These are phyloP conservation scores for Bromus sterilis DNA, from an alignment of 176 grass and related monocot genomes.

Conservation along the genomic window DNA sequence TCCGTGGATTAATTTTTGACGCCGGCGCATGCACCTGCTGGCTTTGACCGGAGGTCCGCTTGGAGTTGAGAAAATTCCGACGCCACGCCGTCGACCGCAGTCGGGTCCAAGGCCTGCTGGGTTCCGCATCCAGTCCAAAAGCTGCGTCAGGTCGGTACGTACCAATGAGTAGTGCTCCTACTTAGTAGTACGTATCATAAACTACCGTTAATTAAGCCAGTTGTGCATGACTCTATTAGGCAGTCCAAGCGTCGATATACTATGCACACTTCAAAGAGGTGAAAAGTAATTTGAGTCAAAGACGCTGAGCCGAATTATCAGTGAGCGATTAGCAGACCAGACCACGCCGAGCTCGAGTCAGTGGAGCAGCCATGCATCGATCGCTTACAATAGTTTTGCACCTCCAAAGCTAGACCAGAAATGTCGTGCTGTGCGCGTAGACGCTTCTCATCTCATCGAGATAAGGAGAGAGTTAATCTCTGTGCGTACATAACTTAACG, in stretches of 20 bases:
- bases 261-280: neutral
- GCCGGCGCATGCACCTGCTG: neutral
- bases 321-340: conserved; percentile 10
- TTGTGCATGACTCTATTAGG: conserved; percentile 6
- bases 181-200: no score
- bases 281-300: conserved; percentile 56
- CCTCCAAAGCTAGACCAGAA: neutral
- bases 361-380: conserved; percentile 2
- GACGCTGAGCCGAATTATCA: conserved; percentile 26
- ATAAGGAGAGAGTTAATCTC: neutral
- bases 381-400: neutral
- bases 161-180: neutral
- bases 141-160: conserved; percentile 19
- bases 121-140: neutral
- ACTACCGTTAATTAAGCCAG: conserved; percentile 29
- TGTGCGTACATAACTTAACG: neutral
- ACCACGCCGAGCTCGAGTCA: neutral
- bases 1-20: conserved; percentile 14
- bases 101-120: conserved; percentile 33
- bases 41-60: conserved; percentile 32
- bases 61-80: neutral
- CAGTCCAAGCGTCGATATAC: conserved; percentile 13
- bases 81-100: neutral
- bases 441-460: no score
- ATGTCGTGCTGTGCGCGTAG: no score